Evolutionary conservation across 768 basidiomycete genomes (phyloP), one percentile per base, ranked within the genome.

Genomic region (Arthromyces matolae): DNA sequence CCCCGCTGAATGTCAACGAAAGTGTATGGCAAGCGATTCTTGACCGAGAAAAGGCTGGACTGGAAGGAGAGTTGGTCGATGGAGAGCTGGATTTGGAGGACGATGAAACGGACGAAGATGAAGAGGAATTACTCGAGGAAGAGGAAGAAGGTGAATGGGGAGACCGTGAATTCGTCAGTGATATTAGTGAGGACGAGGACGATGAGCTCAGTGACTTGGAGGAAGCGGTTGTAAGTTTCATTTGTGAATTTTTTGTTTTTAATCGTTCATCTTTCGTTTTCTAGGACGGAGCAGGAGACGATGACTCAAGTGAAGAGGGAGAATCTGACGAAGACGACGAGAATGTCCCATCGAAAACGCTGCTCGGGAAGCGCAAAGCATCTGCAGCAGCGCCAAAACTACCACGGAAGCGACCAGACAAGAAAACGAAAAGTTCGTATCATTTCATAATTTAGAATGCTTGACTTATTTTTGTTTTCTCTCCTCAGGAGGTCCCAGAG

Each of bases 1-100:
- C 89, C 27, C 96, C 96, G 10, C 78, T 99, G 35, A 98, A 99
- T 66, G 94, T 99, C 49, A 98, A 99, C 67, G 96, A 99, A 69
- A 84, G 75, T 33, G 93, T 98, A 8, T 98, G 96, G 96, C 82
- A 84, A 54, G 84, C 89, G 2, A 86, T 99, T 43, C 71, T 98
- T 33, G 91, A 96, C 60, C 76, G 83, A 38, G 93, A 96, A 58
- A 78, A 80, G 56, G 67, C 69, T 50, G 72, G 76, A 38, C 24
- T 75, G 40, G 79, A 83, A 35, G 72, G 71, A 28, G 75, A 73
- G 49, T 68, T 71, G 18, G 73, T 73, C 39, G 68, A 77, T 40
- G 73, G 74, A 40, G 78, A 72, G 38, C 69, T 79, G 38, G 74
- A 76, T 13, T 76, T 65, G 60, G 72, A 78, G 42, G 81, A 85